Evolutionary conservation across 2,329 filamentous ascomycete species (phyloP).

Genomic region (Pseudopyrenochaeta lycopersici): DNA sequence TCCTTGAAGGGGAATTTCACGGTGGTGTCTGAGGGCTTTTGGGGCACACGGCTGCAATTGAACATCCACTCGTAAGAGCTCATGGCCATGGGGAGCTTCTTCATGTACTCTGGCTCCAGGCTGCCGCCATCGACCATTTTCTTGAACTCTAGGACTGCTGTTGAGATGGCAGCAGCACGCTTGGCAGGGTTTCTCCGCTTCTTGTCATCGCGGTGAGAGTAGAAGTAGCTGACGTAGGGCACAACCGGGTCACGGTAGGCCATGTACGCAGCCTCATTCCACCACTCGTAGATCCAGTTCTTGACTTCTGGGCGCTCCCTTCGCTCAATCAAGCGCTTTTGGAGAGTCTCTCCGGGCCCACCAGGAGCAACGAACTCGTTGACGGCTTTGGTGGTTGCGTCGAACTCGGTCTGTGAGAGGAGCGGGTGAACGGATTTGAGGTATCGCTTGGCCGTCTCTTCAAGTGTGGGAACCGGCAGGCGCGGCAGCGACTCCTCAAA

Average conservation of each 20-base stretch:
- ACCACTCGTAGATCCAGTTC: slow-evolving; percentile 99
- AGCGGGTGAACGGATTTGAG: slow-evolving; percentile 81
- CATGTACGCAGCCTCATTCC: slow-evolving; percentile 95
- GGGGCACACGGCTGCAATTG: slow-evolving; percentile 87
- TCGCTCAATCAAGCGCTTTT: slow-evolving; percentile 84
- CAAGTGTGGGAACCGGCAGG: slow-evolving; percentile 81
- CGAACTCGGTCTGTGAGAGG: slow-evolving; percentile 73
- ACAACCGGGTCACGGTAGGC: slow-evolving; percentile 94
- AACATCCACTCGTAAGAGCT: slow-evolving; percentile 99
- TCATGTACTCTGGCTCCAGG: slow-evolving; percentile 98
- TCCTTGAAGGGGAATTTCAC: slow-evolving; percentile 78
- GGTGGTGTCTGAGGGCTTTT: slow-evolving; percentile 81
- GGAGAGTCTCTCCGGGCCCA: slow-evolving; percentile 81
- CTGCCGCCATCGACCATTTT: slow-evolving; percentile 82
- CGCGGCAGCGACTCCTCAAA: slow-evolving; percentile 86
- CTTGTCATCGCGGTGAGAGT: slow-evolving; percentile 95
- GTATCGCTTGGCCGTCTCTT: slow-evolving; percentile 83
- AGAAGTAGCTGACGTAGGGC: slow-evolving; percentile 99
- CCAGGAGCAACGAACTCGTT: slow-evolving; percentile 89
- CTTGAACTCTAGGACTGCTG: slow-evolving; percentile 91
- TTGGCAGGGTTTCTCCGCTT: slow-evolving; percentile 87
- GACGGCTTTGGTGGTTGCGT: slow-evolving; percentile 81
- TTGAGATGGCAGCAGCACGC: slow-evolving; percentile 89
- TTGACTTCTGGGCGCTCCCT: slow-evolving; percentile 81
- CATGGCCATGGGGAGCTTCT: slow-evolving; percentile 97